Percentiles rank a stretch among this genome's conserved stretches.
These are phyloP conservation scores for Cardamine chenopodiifolia DNA, from an alignment of 345 rosid genomes.

Conservation along the genomic window DNA sequence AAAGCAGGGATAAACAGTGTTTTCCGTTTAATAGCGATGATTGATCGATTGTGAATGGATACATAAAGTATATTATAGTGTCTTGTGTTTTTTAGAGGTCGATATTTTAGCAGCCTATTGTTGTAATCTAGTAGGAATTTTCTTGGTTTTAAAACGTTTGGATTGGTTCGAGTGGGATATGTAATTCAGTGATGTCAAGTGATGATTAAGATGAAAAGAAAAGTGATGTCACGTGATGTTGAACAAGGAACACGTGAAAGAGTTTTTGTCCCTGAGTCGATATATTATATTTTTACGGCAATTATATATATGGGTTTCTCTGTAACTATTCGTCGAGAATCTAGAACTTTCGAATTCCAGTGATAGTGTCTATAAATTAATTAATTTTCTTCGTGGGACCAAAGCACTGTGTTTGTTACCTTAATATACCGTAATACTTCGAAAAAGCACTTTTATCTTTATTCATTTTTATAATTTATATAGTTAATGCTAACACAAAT, in stretches of 20 bases:
- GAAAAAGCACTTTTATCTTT: no score
- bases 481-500: no score
- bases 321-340: not conserved
- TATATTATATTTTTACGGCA: no score
- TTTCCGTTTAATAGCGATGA: slow-evolving; percentile 27
- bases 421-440: not conserved
- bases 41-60: slow-evolving; percentile 33
- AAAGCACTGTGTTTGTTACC: not conserved
- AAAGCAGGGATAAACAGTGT: not conserved
- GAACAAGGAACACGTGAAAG: not conserved
- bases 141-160: not conserved
- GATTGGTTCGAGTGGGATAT: not conserved
- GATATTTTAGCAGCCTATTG: slow-evolving; percentile 2
- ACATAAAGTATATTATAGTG: not conserved
- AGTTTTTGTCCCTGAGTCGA: not conserved
- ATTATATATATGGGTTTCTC: no score
- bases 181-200: slow-evolving; percentile 29
- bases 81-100: not conserved
- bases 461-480: no score
- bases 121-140: not conserved
- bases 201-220: no score
- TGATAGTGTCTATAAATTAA: not conserved
- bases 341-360: not conserved
- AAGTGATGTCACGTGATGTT: slow-evolving; percentile 35
- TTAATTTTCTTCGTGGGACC: not conserved